Conservation (phyloP, 306 rosid genomes). For the Hippophae rhamnoides region DNA sequence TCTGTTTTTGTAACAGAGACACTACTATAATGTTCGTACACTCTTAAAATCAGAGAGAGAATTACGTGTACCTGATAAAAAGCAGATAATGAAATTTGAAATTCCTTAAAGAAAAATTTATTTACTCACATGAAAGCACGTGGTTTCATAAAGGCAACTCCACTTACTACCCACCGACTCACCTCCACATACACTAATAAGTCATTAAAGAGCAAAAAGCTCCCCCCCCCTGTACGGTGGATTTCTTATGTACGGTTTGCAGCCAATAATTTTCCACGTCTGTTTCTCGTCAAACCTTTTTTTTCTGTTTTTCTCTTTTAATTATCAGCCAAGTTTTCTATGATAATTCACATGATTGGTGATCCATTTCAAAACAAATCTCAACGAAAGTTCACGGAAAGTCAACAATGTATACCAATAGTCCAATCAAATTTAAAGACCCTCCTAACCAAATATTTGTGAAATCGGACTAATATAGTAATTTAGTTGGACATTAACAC, state of each 20-base stretch:
- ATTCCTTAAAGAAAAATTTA: background rate
- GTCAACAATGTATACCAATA: slow-evolving; percentile 35
- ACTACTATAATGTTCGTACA: no score
- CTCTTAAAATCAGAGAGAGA: background rate
- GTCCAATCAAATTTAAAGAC: slow-evolving; percentile 27
- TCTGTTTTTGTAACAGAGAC: no score
- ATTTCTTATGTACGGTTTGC: slow-evolving; percentile 55
- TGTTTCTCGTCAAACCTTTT: background rate
- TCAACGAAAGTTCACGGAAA: slow-evolving; percentile 18
- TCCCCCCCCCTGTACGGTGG: slow-evolving; percentile 39
- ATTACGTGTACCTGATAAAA: background rate
- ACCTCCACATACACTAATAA: background rate
- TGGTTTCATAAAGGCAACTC: slow-evolving; percentile 16
- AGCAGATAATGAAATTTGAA: background rate
- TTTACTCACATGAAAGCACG: slow-evolving; percentile 41
- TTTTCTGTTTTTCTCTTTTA: background rate
- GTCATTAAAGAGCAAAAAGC: slow-evolving; percentile 21
- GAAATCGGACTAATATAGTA: no score
- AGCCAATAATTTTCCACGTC: slow-evolving; percentile 32
- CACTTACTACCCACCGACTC: background rate
- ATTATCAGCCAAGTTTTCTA: background rate
- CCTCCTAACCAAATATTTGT: background rate
- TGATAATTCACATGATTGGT: slow-evolving; percentile 30
- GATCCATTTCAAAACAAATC: slow-evolving; percentile 4
- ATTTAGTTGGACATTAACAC: no score